Evolutionary conservation across 1,284 basidiomycete genomes (phyloP), one percentile per base, ranked within the genome.

Genomic region (Athelia sp.): DNA sequence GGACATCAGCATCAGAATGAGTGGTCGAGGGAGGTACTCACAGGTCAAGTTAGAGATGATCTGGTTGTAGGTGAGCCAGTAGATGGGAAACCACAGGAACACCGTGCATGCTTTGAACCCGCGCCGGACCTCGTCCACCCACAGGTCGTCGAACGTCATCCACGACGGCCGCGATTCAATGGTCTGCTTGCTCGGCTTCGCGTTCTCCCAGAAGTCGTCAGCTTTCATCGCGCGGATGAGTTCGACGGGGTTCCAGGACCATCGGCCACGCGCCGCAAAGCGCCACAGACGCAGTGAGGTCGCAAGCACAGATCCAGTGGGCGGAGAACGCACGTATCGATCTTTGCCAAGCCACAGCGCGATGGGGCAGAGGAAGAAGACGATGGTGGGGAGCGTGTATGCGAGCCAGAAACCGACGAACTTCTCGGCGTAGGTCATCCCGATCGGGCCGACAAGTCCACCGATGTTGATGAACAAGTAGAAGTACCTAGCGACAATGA

Each of bases 81-180:
- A 88, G 34, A 88, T 67, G 1, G 87, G 87, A 67, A 63, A 90
- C 78, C 86, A 92, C 43, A 76, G 62, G 69, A 95, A 94, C 50
- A 95, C 90, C 38, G 71, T 67, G 68, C 92, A 95, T 8, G 93
- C 93, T 65, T 90, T 90, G 67, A 93, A 68, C 2, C 88, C 90
- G 58, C 90, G 79, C 50, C 76, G 74, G 46, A 94, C 82, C 63
- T 95, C 92, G 49, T 92, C 88, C 14, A 95, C 89, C 82, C 84
- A 92, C 35, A 73, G 61, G 58, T 90, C 87, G 57, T 90, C 84
- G 62, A 80, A 87, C 3, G 69, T 81, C 84, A 88, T 88, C 86
- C 85, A 88, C 1, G 42, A 26, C 0, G 85, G 86, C 40, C 69
- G 70, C 24, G 67, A 65, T 10, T 65, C 66, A 1, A 59, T 68